phyloP scores from a whole-genome alignment of 768 basidiomycete species.

The Myochromella boudieri region DNA sequence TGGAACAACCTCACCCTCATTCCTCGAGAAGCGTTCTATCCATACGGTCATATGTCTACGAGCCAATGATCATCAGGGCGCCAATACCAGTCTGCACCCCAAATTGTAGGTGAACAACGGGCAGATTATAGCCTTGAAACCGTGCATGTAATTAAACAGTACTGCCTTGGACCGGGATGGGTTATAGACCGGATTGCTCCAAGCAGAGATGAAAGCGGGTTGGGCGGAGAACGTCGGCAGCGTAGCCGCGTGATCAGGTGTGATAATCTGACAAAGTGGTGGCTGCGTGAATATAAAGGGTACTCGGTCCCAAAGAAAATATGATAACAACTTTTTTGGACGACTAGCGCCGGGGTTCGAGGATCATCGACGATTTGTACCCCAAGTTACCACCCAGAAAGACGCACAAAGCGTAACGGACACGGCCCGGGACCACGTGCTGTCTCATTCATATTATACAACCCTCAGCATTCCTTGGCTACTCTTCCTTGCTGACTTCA shows the following conservation, averaged over 20 bases:
- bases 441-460: constrained; percentile 9
- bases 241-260: constrained; percentile 13
- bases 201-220: too few species aligned
- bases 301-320: constrained; percentile 1
- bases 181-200: too few species aligned
- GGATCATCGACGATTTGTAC: too few species aligned
- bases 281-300: constrained; percentile 14
- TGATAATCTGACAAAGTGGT: constrained; percentile 16
- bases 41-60: neutral
- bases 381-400: too few species aligned
- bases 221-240: constrained; percentile 14
- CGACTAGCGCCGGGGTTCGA: constrained; percentile 7
- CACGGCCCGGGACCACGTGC: constrained; percentile 22
- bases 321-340: neutral
- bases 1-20: too few species aligned
- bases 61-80: neutral
- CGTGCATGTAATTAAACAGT: too few species aligned
- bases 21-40: too few species aligned
- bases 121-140: too few species aligned
- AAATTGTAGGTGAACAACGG: neutral
- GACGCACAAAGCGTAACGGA: constrained; percentile 4
- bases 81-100: neutral
- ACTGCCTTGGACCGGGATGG: too few species aligned
- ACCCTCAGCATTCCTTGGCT: constrained; percentile 9
- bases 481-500: constrained; percentile 14